Base-by-base conservation (phyloP, 2,329 filamentous ascomycete genomes). In the Penicillium paneum region DNA sequence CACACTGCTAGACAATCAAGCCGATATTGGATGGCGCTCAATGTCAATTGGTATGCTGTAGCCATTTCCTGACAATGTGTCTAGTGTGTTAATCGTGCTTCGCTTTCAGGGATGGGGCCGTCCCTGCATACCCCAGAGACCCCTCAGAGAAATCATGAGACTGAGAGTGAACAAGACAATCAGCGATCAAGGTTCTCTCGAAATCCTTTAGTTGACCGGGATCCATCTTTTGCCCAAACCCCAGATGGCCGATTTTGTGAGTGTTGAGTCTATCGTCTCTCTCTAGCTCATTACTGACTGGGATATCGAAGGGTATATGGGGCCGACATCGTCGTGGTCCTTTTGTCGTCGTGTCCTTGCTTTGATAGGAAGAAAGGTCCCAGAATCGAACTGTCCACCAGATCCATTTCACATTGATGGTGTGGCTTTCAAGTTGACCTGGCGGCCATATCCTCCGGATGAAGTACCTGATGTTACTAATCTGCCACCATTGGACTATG, bases 401-500 rank as follows among this genome's bases (percentile, higher is more conserved):
- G 67, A 70, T 44, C 68, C 68, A 15, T 68, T 66, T 59, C 67
- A 72, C 36, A 49, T 71, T 13, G 70, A 72, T 56, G 64, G 63
- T 4, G 60, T 60, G 44, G 69, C 67, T n/a, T 69, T 67, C 29
- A 67, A 65, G 36, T 54, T 72, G 19, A 61, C 61, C 29, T 72
- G 69, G 69, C 62, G 58, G 10, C 64, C 67, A 1, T 46, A 67
- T 3, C 57, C 63, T 4, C 39, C 53, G 10, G 60, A 67, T 21
- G 61, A 64, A 63, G 57, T 49, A 35, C 67, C 69, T 11, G 71
- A 72, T 47, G 63, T 65, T 8, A 65, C 71, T 13, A 66, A 72
- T n/a, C 66, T 83, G 15, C 81, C 81, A 0, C 79, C 77, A 1
- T 69, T 78, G 0, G 80, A 83, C 60, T 76, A 79, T 59, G 78